Evolutionary conservation across 2,329 filamentous ascomycete genomes (phyloP).

Genomic region (Pyrenochaeta sp.): DNA sequence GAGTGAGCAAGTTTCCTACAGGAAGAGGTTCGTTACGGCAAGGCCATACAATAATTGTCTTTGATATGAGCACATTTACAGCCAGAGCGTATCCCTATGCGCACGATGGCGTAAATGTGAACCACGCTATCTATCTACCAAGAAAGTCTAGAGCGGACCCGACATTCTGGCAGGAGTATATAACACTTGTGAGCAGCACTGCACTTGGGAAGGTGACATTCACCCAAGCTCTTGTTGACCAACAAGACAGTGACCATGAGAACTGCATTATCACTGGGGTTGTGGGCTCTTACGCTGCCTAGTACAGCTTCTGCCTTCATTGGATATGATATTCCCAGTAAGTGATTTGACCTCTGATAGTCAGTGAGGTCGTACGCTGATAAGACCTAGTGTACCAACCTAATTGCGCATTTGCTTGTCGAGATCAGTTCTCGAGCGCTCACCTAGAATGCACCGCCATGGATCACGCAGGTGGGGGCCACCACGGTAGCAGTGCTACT

Average conservation of each 20-base stretch:
- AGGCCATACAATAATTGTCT: not conserved
- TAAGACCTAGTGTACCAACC: conserved; percentile 11
- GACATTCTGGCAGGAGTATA: not conserved
- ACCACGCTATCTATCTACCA: not conserved
- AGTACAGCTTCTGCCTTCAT: conserved; percentile 1
- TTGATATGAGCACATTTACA: not conserved
- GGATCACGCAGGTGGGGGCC: conserved; percentile 13
- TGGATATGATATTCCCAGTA: conserved; percentile 1
- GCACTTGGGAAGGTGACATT: not conserved
- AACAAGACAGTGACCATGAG: not conserved
- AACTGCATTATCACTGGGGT: not conserved
- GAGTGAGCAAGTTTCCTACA: conserved; percentile 2
- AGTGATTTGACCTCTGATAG: not conserved
- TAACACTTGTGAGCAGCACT: not conserved
- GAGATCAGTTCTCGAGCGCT: conserved; percentile 19
- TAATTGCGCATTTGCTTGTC: conserved; percentile 33
- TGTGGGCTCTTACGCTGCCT: not conserved
- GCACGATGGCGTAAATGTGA: not conserved
- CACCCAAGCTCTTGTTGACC: not conserved
- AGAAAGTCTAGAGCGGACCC: not conserved
- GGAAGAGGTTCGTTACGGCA: not conserved
- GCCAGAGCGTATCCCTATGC: not conserved
- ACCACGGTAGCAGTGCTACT: conserved; percentile 15
- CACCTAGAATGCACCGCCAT: conserved; percentile 3
- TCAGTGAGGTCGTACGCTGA: not conserved